These are phyloP conservation scores for Boletellus deceptivus DNA, from an alignment of 1,284 basidiomycete genomes.

Conservation along the genomic window DNA sequence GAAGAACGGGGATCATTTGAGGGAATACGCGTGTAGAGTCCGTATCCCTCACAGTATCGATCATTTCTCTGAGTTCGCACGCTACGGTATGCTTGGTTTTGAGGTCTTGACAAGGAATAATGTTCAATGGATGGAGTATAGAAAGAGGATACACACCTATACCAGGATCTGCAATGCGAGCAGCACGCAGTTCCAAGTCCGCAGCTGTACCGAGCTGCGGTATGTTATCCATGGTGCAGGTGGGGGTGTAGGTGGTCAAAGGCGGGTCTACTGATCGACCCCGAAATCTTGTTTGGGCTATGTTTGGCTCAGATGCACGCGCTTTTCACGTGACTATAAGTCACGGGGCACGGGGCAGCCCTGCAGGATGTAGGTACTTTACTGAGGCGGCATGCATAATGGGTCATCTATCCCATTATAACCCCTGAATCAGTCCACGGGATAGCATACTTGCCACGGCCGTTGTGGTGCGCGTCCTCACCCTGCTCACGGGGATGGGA, in stretches of 20 bases:
- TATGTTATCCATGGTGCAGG: slow-evolving; percentile 40
- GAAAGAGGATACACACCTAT: slow-evolving; percentile 45
- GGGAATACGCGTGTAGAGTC: slow-evolving; percentile 75
- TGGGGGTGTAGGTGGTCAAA: slow-evolving; percentile 23
- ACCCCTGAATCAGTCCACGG: background rate
- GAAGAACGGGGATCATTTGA: slow-evolving; percentile 75
- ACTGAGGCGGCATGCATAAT: too few relatives aligned
- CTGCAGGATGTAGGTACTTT: too few relatives aligned
- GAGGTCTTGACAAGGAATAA: slow-evolving; percentile 49
- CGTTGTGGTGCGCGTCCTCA: too few relatives aligned
- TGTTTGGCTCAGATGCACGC: slow-evolving; percentile 33
- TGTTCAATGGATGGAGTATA: background rate
- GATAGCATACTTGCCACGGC: too few relatives aligned
- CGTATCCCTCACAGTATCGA: slow-evolving; percentile 81
- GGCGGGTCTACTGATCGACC: slow-evolving; percentile 15
- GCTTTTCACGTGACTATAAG: slow-evolving; percentile 25
- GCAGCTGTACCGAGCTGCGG: slow-evolving; percentile 48
- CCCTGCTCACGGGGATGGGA: too few relatives aligned
- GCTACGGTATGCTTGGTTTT: slow-evolving; percentile 69
- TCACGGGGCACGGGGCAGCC: too few relatives aligned
- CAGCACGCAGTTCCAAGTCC: slow-evolving; percentile 68
- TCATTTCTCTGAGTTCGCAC: slow-evolving; percentile 81
- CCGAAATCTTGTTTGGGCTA: slow-evolving; percentile 32
- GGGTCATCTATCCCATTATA: background rate
- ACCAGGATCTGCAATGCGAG: slow-evolving; percentile 69